phyloP scores from a whole-genome alignment of 2,329 filamentous ascomycete species.

The Daldinia sp. region DNA sequence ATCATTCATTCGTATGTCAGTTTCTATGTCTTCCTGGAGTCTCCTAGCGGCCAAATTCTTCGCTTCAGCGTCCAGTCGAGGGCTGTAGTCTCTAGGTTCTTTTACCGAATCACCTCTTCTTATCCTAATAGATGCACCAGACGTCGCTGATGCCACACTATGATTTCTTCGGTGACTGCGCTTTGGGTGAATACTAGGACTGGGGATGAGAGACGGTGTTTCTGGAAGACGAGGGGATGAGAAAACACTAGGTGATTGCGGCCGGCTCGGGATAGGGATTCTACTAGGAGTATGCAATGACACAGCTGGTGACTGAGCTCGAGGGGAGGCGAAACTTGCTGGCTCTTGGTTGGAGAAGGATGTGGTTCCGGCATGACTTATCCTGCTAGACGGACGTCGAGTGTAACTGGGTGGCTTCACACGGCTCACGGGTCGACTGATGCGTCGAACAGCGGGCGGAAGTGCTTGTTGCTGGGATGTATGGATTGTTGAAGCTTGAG shows the following conservation, averaged over 20 bases:
- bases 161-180: slow-evolving; percentile 59
- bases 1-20: slow-evolving; percentile 81
- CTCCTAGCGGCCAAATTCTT: slow-evolving; percentile 79
- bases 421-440: slow-evolving; percentile 58
- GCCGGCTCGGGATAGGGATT: slow-evolving; percentile 56
- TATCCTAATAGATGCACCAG: slow-evolving; percentile 47
- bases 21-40: slow-evolving; percentile 78
- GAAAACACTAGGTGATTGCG: slow-evolving; percentile 45
- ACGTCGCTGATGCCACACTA: slow-evolving; percentile 59
- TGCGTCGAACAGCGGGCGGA: slow-evolving; percentile 56
- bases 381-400: slow-evolving; percentile 56
- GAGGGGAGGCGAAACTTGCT: slow-evolving; percentile 66
- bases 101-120: slow-evolving; percentile 42
- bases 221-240: slow-evolving; percentile 41
- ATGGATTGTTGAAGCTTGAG: slow-evolving; percentile 44
- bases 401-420: slow-evolving; percentile 49
- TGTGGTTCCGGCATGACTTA: slow-evolving; percentile 63
- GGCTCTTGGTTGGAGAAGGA: slow-evolving; percentile 56
- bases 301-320: slow-evolving; percentile 54
- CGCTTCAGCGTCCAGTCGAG: slow-evolving; percentile 73
- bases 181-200: slow-evolving; percentile 45
- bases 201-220: slow-evolving; percentile 48
- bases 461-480: slow-evolving; percentile 51
- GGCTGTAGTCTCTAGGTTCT: slow-evolving; percentile 57
- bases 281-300: slow-evolving; percentile 55